phyloP scores from a whole-genome alignment of 805 yeast species.

The Tetrapisispora arboricola region DNA sequence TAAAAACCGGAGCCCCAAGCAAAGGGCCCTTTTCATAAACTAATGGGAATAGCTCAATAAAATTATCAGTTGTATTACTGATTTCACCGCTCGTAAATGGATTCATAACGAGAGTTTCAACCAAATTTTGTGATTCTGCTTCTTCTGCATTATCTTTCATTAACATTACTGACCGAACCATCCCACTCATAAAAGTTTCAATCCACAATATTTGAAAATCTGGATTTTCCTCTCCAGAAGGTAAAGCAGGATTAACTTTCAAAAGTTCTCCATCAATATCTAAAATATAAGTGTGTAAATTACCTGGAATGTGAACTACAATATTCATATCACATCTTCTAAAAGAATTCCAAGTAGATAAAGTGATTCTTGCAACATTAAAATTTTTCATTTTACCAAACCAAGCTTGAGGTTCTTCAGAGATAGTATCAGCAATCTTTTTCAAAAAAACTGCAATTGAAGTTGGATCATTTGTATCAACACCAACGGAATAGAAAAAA shows the following conservation, averaged over 20 bases:
- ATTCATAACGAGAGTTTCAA: constrained; percentile 73
- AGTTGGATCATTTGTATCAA: constrained; percentile 66
- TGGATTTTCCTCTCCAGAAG: constrained; percentile 35
- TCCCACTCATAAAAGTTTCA: constrained; percentile 47
- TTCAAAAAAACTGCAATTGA: constrained; percentile 69
- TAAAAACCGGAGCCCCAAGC: constrained; percentile 27
- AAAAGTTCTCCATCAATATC: constrained; percentile 25
- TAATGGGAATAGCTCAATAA: constrained; percentile 24
- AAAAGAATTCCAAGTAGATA: constrained; percentile 53
- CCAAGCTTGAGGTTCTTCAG: constrained; percentile 62
- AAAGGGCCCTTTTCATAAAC: constrained; percentile 25
- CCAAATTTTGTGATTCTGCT: constrained; percentile 63
- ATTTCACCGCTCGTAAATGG: constrained; percentile 44
- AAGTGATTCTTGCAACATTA: constrained; percentile 62
- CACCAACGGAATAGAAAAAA: constrained; percentile 62
- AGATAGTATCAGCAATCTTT: constrained; percentile 52
- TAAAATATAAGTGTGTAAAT: constrained; percentile 40
- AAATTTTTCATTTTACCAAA: constrained; percentile 64
- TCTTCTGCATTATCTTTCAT: constrained; percentile 40
- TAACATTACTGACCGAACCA: constrained; percentile 53
- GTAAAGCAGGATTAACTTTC: constrained; percentile 26
- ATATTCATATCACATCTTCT: constrained; percentile 61
- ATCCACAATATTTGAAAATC: constrained; percentile 46
- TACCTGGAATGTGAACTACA: constrained; percentile 66
- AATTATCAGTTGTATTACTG: constrained; percentile 23